Evolutionary conservation across 163 green algal species (phyloP).

Genomic region (Chlorella variabilis): DNA sequence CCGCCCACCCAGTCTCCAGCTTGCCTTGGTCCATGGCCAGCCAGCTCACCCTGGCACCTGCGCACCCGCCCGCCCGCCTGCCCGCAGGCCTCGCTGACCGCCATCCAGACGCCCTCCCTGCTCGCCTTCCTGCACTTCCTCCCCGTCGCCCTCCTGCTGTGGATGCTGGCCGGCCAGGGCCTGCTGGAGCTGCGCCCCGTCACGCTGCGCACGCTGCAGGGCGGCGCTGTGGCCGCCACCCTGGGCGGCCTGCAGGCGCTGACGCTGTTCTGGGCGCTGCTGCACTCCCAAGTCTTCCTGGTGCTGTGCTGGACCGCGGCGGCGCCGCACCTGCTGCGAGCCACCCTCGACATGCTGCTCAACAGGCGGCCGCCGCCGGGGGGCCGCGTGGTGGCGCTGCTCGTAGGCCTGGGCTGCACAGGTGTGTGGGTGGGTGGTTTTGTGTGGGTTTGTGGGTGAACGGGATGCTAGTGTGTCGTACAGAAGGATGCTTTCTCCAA

Average conservation of each 20-base stretch:
- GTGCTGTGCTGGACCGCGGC: constrained; percentile 33
- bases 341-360: background rate
- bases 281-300: constrained; percentile 11
- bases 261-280: constrained; percentile 30
- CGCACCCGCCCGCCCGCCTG: background rate
- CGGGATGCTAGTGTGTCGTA: background rate
- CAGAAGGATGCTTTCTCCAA: too few species aligned
- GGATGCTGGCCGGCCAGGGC: constrained; percentile 31
- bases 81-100: constrained; percentile 23
- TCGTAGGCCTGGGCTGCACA: background rate
- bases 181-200: constrained; percentile 31
- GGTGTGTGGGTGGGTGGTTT: constrained; percentile 1
- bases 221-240: background rate
- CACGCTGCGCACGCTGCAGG: constrained; percentile 15
- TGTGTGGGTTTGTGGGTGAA: background rate
- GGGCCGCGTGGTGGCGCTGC: background rate
- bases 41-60: background rate
- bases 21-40: too few species aligned
- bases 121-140: constrained; percentile 22
- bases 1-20: too few species aligned
- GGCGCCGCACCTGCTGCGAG: constrained; percentile 8
- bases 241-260: constrained; percentile 15
- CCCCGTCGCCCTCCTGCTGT: constrained; percentile 5
- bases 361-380: background rate
- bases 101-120: constrained; percentile 6